These are phyloP conservation scores for Candida labiduridarum DNA, from an alignment of 1,139 yeast genomes.

Conservation along the genomic window DNA sequence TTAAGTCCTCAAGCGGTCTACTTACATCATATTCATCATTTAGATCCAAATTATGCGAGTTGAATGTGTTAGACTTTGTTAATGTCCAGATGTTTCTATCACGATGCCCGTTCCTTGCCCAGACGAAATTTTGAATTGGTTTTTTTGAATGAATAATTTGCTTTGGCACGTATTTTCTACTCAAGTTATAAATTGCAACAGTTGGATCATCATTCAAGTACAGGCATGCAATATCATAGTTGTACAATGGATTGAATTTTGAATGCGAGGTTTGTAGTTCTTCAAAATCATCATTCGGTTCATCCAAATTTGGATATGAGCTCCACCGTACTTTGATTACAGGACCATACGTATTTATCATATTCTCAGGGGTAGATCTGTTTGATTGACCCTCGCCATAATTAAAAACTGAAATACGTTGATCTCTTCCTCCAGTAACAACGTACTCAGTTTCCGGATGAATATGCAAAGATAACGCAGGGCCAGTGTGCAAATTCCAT, in stretches of 20 bases:
- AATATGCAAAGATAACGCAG: constrained; percentile 86
- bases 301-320: constrained; percentile 30
- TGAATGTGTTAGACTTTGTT: constrained; percentile 50
- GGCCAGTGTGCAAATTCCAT: constrained; percentile 89
- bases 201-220: constrained; percentile 77
- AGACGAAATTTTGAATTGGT: constrained; percentile 46
- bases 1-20: constrained; percentile 55
- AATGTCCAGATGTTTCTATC: constrained; percentile 42
- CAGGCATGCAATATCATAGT: constrained; percentile 75
- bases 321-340: constrained; percentile 76
- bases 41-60: constrained; percentile 55
- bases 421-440: constrained; percentile 93
- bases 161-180: constrained; percentile 74
- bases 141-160: constrained; percentile 57
- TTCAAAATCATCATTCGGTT: constrained; percentile 22
- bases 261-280: background rate
- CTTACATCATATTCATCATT: constrained; percentile 33
- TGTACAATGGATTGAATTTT: constrained; percentile 27
- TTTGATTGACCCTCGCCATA: constrained; percentile 37
- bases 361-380: constrained; percentile 62
- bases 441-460: constrained; percentile 83
- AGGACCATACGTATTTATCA: constrained; percentile 76
- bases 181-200: constrained; percentile 71
- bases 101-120: constrained; percentile 34
- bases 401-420: constrained; percentile 80